These are phyloP conservation scores for Cercophora newfieldiana DNA, from an alignment of 495 filamentous ascomycete genomes.

Conservation along the genomic window DNA sequence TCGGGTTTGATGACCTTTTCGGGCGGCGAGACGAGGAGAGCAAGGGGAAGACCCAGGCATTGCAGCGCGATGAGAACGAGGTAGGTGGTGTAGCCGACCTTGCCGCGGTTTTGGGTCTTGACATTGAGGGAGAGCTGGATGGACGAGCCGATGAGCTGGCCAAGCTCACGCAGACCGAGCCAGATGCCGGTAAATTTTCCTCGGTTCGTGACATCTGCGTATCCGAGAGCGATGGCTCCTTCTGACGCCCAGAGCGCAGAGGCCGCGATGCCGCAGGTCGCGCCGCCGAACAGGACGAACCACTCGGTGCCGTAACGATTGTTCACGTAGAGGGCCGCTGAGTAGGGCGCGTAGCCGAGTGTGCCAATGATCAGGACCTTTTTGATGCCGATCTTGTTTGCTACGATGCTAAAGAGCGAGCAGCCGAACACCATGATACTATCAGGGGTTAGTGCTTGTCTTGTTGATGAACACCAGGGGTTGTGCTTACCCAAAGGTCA, in stretches of 20 bases:
- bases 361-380: slow-evolving; percentile 57
- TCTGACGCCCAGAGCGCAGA: slow-evolving; percentile 60
- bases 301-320: slow-evolving; percentile 58
- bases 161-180: slow-evolving; percentile 58
- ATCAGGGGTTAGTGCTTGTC: not conserved
- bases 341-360: slow-evolving; percentile 57
- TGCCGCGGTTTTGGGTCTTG: slow-evolving; percentile 46
- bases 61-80: slow-evolving; percentile 56
- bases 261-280: slow-evolving; percentile 56
- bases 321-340: slow-evolving; percentile 58
- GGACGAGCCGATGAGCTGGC: slow-evolving; percentile 56
- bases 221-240: slow-evolving; percentile 58
- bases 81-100: slow-evolving; percentile 56
- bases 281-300: slow-evolving; percentile 58
- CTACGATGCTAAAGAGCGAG: slow-evolving; percentile 51
- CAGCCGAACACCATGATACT: slow-evolving; percentile 58
- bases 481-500: slow-evolving; percentile 47
- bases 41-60: slow-evolving; percentile 52
- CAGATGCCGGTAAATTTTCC: slow-evolving; percentile 60
- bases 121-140: slow-evolving; percentile 58
- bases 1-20: slow-evolving; percentile 55
- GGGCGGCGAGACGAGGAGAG: slow-evolving; percentile 52
- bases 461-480: too few species aligned
- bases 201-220: slow-evolving; percentile 53
- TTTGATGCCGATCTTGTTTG: slow-evolving; percentile 55